Evolutionary conservation across 352 stramenopile species (phyloP).

Genomic region (Pythium aristosporum): DNA sequence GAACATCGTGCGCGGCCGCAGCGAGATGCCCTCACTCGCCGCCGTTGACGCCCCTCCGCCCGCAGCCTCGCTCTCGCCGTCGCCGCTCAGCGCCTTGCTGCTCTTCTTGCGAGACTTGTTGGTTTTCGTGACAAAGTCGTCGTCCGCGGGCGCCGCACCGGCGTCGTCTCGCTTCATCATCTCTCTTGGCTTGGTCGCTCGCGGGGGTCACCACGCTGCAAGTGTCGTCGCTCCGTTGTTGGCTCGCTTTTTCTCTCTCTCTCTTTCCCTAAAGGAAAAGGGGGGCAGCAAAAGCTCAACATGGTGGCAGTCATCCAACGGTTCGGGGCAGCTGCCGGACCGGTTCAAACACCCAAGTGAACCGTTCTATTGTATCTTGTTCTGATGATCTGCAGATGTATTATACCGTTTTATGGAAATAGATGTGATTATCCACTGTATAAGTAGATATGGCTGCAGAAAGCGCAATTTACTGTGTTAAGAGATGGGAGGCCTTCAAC

Average conservation of each 20-base stretch:
- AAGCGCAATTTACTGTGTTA: not conserved
- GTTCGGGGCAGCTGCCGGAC: conserved; percentile 10
- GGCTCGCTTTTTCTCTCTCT: conserved; percentile 2
- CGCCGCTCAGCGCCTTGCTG: conserved; percentile 11
- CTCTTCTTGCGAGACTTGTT: conserved; percentile 73
- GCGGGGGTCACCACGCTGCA: not conserved
- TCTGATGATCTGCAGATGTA: not conserved
- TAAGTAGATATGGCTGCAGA: not conserved
- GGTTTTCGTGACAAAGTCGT: conserved; percentile 80
- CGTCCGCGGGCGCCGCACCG: conserved; percentile 27
- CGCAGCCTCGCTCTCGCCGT: conserved; percentile 11
- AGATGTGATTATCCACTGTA: not conserved
- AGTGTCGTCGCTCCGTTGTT: not conserved
- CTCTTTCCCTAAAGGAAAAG: conserved; percentile 2
- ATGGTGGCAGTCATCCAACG: conserved; percentile 22
- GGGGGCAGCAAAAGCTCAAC: conserved; percentile 19
- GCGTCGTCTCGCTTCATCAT: conserved; percentile 39
- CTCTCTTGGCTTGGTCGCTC: not conserved
- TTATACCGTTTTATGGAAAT: not conserved
- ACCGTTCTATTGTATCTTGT: not conserved
- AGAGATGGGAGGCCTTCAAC: not conserved
- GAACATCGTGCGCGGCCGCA: conserved; percentile 87
- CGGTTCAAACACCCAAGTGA: not conserved
- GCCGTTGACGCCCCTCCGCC: not conserved
- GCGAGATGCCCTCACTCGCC: conserved; percentile 48